Evolutionary conservation across 352 stramenopile species (phyloP).

Genomic region (Phytophthora fragariae): DNA sequence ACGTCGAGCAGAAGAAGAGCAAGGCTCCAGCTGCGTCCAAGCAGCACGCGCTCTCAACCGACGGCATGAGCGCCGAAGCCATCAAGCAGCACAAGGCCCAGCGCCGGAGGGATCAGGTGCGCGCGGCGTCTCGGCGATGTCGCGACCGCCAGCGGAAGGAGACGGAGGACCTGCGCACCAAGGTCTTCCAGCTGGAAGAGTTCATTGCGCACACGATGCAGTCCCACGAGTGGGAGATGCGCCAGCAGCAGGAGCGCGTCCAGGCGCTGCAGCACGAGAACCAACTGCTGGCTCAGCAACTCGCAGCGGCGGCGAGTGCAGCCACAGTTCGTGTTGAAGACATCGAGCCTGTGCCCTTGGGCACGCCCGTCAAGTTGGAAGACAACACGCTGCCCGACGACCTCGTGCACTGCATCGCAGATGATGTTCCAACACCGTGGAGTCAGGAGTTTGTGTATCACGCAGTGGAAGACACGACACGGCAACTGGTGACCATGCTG

Average conservation of each 20-base stretch:
- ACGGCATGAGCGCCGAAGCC: conserved; percentile 55
- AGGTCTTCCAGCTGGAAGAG: conserved; percentile 76
- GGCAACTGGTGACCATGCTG: conserved; percentile 52
- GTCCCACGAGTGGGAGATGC: conserved; percentile 60
- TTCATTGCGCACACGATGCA: conserved; percentile 70
- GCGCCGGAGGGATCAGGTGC: conserved; percentile 67
- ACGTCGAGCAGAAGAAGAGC: background rate
- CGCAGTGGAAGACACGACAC: conserved; percentile 50
- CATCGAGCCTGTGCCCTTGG: conserved; percentile 39
- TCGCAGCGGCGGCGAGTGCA: conserved; percentile 4
- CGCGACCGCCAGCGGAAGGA: conserved; percentile 71
- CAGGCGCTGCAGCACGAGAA: conserved; percentile 57
- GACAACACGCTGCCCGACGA: conserved; percentile 31
- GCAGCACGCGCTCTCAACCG: conserved; percentile 24
- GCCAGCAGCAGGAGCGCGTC: conserved; percentile 52
- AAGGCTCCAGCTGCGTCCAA: conserved; percentile 11
- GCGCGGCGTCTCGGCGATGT: conserved; percentile 62
- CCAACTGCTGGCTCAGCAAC: conserved; percentile 39
- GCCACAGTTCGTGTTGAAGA: conserved; percentile 3
- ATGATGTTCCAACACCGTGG: conserved; percentile 32
- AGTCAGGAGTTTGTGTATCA: conserved; percentile 41
- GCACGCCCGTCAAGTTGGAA: conserved; percentile 39
- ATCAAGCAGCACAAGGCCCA: conserved; percentile 70
- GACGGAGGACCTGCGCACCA: conserved; percentile 72
- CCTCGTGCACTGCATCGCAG: conserved; percentile 30